These are phyloP conservation scores for Claviceps paspali DNA, from an alignment of 2,329 filamentous ascomycete species.

Conservation along the genomic window DNA sequence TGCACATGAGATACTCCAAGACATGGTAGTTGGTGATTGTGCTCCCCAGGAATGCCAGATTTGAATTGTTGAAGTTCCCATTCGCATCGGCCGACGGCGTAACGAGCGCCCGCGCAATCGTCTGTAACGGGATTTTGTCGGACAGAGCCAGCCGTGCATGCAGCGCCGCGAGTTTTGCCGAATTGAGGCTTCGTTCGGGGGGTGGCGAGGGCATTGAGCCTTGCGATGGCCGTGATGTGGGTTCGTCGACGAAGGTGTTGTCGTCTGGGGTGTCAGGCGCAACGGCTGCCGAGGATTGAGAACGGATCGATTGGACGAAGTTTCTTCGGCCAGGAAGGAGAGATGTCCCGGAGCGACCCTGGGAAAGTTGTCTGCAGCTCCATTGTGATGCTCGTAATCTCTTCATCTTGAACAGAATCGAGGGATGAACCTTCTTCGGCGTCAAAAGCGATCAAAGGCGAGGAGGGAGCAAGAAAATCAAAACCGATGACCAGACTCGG, in stretches of 20 bases:
- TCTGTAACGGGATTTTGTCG: slow-evolving; percentile 67
- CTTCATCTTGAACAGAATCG: slow-evolving; percentile 18
- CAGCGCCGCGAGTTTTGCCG: slow-evolving; percentile 81
- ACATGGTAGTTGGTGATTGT: slow-evolving; percentile 81
- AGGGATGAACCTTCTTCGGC: neutral
- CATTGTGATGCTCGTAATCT: slow-evolving; percentile 26
- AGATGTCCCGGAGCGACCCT: slow-evolving; percentile 16
- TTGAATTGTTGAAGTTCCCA: slow-evolving; percentile 73
- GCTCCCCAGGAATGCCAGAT: slow-evolving; percentile 65
- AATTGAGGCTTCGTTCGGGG: slow-evolving; percentile 49
- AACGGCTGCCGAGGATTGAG: slow-evolving; percentile 20
- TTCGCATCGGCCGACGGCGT: slow-evolving; percentile 72
- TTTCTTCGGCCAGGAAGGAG: slow-evolving; percentile 12
- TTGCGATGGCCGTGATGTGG: slow-evolving; percentile 7
- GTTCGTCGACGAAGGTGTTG: slow-evolving; percentile 8
- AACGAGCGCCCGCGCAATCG: slow-evolving; percentile 72
- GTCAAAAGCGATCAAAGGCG: no score
- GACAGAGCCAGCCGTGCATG: slow-evolving; percentile 79
- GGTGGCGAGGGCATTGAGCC: slow-evolving; percentile 53
- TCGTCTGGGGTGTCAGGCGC: slow-evolving; percentile 10
- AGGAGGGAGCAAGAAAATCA: neutral
- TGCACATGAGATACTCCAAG: slow-evolving; percentile 73
- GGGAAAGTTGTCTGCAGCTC: slow-evolving; percentile 23
- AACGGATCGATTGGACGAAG: slow-evolving; percentile 13
- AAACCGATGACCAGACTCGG: neutral